Evolutionary conservation across 805 yeast species (phyloP).

Genomic region (Lipomyces spencermartinsiae): DNA sequence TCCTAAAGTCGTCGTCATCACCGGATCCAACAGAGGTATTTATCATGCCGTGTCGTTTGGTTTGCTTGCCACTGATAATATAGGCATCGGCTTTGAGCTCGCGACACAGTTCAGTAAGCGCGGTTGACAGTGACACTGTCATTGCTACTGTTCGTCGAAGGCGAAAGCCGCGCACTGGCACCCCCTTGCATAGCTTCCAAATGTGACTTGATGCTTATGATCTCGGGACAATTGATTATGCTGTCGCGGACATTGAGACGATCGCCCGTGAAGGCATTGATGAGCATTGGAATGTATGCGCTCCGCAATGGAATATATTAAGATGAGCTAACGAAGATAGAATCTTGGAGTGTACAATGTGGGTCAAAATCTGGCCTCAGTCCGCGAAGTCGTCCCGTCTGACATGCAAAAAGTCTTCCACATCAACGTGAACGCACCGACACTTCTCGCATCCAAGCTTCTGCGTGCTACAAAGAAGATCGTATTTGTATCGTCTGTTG

Average conservation of each 20-base stretch:
- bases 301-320: background rate
- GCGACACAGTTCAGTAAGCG: background rate
- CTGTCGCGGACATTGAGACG: background rate
- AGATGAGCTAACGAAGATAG: background rate
- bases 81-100: constrained; percentile 8
- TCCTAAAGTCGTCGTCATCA: constrained; percentile 8
- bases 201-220: constrained; percentile 5
- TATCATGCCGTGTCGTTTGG: background rate
- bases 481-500: constrained; percentile 4
- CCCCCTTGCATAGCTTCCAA: background rate
- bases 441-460: background rate
- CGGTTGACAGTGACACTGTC: constrained; percentile 7
- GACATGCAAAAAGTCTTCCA: background rate
- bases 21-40: constrained; percentile 8
- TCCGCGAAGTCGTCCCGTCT: background rate
- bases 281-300: constrained; percentile 5
- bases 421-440: constrained; percentile 6
- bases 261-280: constrained; percentile 12
- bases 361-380: background rate
- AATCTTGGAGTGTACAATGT: background rate
- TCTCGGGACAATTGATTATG: background rate
- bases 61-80: background rate
- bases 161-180: constrained; percentile 1
- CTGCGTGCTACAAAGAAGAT: constrained; percentile 10
- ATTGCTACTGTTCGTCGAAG: constrained; percentile 10